Conservation (phyloP, 2,329 filamentous ascomycete genomes). For the Elsinoe arachidis region DNA sequence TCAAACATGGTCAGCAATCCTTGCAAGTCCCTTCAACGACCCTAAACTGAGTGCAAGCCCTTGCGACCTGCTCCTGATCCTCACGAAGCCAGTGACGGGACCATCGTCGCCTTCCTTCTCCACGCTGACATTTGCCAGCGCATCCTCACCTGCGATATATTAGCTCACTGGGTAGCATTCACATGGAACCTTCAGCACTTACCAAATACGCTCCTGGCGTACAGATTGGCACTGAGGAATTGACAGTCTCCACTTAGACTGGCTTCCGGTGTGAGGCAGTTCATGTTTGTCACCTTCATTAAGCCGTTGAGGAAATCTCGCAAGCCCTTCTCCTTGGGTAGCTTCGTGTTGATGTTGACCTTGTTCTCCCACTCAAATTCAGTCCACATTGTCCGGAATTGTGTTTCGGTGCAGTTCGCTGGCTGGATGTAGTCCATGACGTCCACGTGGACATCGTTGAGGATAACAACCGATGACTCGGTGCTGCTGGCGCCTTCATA, state of each 20-base stretch:
- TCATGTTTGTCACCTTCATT: constrained; percentile 99
- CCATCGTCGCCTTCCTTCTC: constrained; percentile 95
- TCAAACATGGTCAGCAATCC: constrained; percentile 36
- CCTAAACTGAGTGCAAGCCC: constrained; percentile 88
- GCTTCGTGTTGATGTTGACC: constrained; percentile 97
- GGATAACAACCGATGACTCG: constrained; percentile 91
- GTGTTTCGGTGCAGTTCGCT: constrained; percentile 89
- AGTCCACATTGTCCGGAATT: constrained; percentile 99
- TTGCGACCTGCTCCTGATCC: constrained; percentile 94
- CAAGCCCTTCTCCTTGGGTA: constrained; percentile 62
- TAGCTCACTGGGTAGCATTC: constrained; percentile 14
- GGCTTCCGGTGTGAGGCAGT: constrained; percentile 89
- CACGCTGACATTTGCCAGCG: constrained; percentile 91
- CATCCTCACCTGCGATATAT: constrained; percentile 72
- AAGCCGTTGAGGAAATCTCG: constrained; percentile 87
- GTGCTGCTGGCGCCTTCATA: constrained; percentile 90
- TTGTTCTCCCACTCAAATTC: constrained; percentile 99
- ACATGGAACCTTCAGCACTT: constrained; percentile 40
- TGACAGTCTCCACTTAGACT: constrained; percentile 96
- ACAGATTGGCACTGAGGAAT: constrained; percentile 93
- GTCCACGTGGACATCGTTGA: constrained; percentile 96
- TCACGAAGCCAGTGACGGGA: constrained; percentile 91
- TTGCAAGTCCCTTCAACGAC: constrained; percentile 88
- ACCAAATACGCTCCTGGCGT: constrained; percentile 97
- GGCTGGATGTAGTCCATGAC: constrained; percentile 99